Percentiles rank a stretch among this genome's conserved stretches.
These are phyloP conservation scores for Trichoderma erinaceum DNA, from an alignment of 495 filamentous ascomycete species.

Conservation along the genomic window DNA sequence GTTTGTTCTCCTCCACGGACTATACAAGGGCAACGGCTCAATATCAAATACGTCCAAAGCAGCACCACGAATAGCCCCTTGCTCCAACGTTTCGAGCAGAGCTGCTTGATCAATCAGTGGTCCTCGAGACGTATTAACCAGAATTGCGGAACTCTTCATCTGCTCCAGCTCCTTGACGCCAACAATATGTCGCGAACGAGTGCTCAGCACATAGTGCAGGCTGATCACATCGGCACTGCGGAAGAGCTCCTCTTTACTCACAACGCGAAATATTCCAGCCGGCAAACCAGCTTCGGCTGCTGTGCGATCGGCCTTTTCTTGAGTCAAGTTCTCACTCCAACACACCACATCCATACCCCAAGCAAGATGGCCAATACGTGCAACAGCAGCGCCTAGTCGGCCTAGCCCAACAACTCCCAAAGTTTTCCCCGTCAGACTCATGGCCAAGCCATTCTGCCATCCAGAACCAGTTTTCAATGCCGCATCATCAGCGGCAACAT, in stretches of 20 bases:
- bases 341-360: constrained; percentile 61
- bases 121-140: constrained; percentile 63
- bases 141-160: constrained; percentile 54
- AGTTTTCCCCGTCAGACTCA: constrained; percentile 52
- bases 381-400: constrained; percentile 53
- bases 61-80: constrained; percentile 51
- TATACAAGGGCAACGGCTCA: constrained; percentile 58
- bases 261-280: constrained; percentile 35
- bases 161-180: constrained; percentile 44
- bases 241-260: constrained; percentile 56
- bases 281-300: constrained; percentile 48
- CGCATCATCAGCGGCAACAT: constrained; percentile 54
- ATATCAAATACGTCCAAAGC: constrained; percentile 63
- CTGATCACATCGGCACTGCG: constrained; percentile 57
- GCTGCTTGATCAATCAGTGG: constrained; percentile 56
- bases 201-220: constrained; percentile 57
- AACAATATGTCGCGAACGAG: constrained; percentile 53
- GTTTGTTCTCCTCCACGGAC: constrained; percentile 50
- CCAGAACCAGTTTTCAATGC: constrained; percentile 43
- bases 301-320: constrained; percentile 53
- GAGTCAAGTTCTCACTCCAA: constrained; percentile 62
- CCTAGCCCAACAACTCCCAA: constrained; percentile 58
- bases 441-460: constrained; percentile 54
- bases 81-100: constrained; percentile 46
- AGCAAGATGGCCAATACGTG: constrained; percentile 49